phyloP scores from a whole-genome alignment of 306 rosid genomes.

The Notholithocarpus densiflorus region DNA sequence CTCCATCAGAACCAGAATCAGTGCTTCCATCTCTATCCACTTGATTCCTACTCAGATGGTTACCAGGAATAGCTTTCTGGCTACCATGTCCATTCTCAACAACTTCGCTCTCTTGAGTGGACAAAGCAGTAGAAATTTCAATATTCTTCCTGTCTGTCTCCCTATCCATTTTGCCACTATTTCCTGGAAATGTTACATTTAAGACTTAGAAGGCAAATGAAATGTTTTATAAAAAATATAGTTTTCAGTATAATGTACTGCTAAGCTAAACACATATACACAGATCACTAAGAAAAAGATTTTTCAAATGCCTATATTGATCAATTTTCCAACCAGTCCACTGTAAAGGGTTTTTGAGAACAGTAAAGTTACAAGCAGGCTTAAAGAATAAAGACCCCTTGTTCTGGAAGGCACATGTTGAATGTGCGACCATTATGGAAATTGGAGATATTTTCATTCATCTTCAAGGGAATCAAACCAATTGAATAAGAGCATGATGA shows the following conservation, averaged over 20 bases:
- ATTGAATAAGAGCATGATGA: too few species aligned
- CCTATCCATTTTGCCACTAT: slow-evolving; percentile 13
- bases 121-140: slow-evolving; percentile 34
- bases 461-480: neutral
- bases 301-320: neutral
- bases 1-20: slow-evolving; percentile 37
- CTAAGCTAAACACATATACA: neutral
- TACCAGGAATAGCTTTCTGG: slow-evolving; percentile 24
- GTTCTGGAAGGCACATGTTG: too few species aligned
- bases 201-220: slow-evolving; percentile 10
- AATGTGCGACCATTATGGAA: neutral
- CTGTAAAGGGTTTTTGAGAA: neutral
- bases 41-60: slow-evolving; percentile 29
- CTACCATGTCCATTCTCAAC: slow-evolving; percentile 19
- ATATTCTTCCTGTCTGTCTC: slow-evolving; percentile 17
- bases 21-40: slow-evolving; percentile 23
- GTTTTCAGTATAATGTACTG: neutral
- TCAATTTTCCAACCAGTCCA: neutral
- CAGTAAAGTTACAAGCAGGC: neutral
- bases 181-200: slow-evolving; percentile 41
- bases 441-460: neutral
- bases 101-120: slow-evolving; percentile 33
- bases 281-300: neutral
- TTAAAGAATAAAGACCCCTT: too few species aligned
- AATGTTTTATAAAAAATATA: neutral